Evolutionary conservation across 2,329 filamentous ascomycete species (phyloP).

Genomic region (Sclerotinia subarctica): DNA sequence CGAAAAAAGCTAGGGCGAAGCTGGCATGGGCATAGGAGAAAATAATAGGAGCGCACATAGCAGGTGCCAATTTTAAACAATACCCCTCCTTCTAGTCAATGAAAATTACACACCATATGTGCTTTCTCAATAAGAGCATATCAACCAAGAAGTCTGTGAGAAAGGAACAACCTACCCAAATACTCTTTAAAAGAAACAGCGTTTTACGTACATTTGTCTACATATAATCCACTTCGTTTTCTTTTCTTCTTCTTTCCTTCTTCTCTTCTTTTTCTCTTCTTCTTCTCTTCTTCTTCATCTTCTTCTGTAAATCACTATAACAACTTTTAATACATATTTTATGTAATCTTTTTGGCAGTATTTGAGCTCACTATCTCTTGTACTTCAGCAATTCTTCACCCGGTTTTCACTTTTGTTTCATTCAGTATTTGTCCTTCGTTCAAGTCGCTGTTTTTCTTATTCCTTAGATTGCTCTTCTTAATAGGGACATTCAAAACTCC

Average conservation of each 20-base stretch:
- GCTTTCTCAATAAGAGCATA: neutral
- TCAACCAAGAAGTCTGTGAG: neutral
- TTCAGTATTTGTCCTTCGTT: neutral
- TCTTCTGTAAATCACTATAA: neutral
- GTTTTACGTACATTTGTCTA: neutral
- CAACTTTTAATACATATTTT: neutral
- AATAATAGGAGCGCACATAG: neutral
- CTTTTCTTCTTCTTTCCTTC: neutral
- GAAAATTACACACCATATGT: neutral
- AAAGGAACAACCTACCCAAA: neutral
- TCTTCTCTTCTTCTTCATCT: neutral
- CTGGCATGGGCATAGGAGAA: neutral
- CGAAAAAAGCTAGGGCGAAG: constrained; percentile 31
- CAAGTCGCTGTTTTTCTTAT: too few relatives aligned
- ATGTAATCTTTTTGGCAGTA: neutral
- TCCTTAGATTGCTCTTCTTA: neutral
- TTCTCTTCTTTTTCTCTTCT: too few relatives aligned
- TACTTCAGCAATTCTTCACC: neutral
- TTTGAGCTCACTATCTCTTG: neutral
- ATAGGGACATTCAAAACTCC: too few relatives aligned
- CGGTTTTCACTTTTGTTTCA: neutral
- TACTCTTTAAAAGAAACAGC: neutral
- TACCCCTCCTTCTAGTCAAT: neutral
- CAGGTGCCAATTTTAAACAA: neutral
- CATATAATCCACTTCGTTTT: too few relatives aligned